Evolutionary conservation across 148 eudicot species (phyloP), one percentile per base, ranked within the genome.

Genomic region (Heliosperma pusillum): DNA sequence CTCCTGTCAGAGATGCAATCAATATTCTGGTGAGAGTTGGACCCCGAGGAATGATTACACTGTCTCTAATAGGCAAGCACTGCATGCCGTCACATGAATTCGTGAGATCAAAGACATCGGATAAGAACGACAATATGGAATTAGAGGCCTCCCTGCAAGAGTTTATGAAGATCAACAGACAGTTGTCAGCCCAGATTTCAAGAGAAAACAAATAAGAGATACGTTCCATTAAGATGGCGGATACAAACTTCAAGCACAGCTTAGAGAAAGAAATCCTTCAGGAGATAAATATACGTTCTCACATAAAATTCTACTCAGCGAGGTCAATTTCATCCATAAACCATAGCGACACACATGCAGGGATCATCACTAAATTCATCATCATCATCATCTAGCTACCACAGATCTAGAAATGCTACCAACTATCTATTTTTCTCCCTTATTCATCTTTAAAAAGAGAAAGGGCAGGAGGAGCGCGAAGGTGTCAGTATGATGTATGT

Each of bases 71-170:
- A 40, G 91, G 78, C 53, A 74, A 57, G 70, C 79, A 96, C 71
- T 83, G 87, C 61, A 83, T 74, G 21, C 95, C 90, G 7, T 84
- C 87, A 60, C 80, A 89, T 19, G 93, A 85, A 66, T 89, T 92
- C 70, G 77, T 82, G 69, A 95, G 85, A 78, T 92, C 99, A 81
- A 96, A 89, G 70, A 96, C 85, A 72, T 96, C 99, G 4, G 99
- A 87, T 69, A 96, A 80, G 86, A 92, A 96, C 64, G 87, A 87
- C 76, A 96, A 81, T 81, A 96, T 92, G 68, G 99, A 96, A 83
- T 86, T 93, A 74, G 95, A 92, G n/a, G 99, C 99, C 83, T 92
- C 99, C 91, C 99, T 96, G 91, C 84, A 87, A 84, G 79, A 73
- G 25, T 52, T 62, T 25, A 50, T 19, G 60, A 64, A 58, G 29